A percentile compares a stretch with the other conserved stretches of the same genome.
Evolutionary conservation across 495 filamentous ascomycete species (phyloP).

Genomic region (Hypoxylon perforatum): DNA sequence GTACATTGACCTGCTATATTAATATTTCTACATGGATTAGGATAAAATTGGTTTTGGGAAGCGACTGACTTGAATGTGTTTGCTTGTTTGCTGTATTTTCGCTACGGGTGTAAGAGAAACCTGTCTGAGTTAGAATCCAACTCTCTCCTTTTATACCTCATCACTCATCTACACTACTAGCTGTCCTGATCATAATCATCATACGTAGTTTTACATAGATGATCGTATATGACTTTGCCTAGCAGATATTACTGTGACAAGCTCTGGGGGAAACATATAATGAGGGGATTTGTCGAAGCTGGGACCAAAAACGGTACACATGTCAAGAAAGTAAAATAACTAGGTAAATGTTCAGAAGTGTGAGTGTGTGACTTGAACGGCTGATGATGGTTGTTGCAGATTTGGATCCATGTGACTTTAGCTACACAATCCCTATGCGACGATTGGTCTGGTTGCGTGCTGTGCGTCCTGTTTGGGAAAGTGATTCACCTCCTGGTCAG

Average conservation of each 20-base stretch:
- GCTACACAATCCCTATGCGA: conserved; percentile 7
- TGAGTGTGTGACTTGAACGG: conserved; percentile 15
- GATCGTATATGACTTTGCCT: not conserved
- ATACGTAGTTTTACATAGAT: not conserved
- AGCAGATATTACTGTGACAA: not conserved
- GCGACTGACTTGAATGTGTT: too few species aligned
- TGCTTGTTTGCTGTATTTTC: too few species aligned
- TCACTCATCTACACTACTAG: too few species aligned
- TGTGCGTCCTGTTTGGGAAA: conserved; percentile 19
- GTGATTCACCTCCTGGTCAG: conserved; percentile 1
- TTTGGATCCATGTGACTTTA: conserved; percentile 18
- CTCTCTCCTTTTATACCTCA: too few species aligned
- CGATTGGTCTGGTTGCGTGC: conserved; percentile 9
- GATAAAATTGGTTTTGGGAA: too few species aligned
- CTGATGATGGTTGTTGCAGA: conserved; percentile 20
- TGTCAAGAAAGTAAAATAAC: not conserved
- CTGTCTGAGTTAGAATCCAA: too few species aligned
- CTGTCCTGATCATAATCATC: too few species aligned
- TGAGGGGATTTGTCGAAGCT: not conserved
- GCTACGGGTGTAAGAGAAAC: too few species aligned
- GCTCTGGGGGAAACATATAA: not conserved
- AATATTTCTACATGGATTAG: too few species aligned
- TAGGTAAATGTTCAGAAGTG: not conserved
- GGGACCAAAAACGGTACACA: not conserved
- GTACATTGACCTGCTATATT: too few species aligned